A percentile compares a stretch with the other conserved stretches of the same genome.
Conservation (phyloP, 2,329 filamentous ascomycete genomes). For the Alternaria brassicae region DNA sequence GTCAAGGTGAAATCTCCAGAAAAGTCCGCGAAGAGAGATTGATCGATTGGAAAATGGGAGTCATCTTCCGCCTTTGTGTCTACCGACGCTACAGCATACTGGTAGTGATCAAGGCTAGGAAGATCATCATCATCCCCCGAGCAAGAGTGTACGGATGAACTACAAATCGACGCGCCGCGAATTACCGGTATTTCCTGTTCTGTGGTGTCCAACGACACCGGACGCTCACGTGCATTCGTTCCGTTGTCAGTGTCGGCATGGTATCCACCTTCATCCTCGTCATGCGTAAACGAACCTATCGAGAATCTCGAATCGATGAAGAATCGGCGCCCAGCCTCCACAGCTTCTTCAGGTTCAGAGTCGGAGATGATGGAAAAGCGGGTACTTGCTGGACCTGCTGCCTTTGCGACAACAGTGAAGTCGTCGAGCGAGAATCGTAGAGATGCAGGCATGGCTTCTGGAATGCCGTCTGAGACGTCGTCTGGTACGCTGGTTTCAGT, state of each 20-base stretch:
- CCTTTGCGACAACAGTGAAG: neutral
- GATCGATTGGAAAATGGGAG: neutral
- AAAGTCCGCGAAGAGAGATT: conserved; percentile 10
- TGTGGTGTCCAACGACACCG: neutral
- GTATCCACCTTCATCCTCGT: neutral
- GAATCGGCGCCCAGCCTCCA: neutral
- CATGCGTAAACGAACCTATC: neutral
- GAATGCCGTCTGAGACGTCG: neutral
- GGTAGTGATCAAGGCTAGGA: neutral
- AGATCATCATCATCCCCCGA: neutral
- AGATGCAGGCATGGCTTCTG: neutral
- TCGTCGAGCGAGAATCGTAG: neutral
- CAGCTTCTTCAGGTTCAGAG: too few relatives aligned
- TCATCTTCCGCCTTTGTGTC: neutral
- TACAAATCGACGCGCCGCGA: neutral
- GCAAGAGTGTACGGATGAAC: neutral
- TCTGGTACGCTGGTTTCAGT: neutral
- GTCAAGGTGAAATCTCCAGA: neutral
- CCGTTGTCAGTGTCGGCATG: neutral
- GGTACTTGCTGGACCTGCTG: neutral
- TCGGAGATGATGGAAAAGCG: neutral
- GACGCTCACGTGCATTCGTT: neutral
- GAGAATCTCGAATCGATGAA: neutral
- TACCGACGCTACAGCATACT: neutral
- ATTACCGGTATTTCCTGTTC: neutral